Evolutionary conservation across 768 basidiomycete species (phyloP), one percentile per base, ranked within the genome.

Genomic region (Mycena polygramma): DNA sequence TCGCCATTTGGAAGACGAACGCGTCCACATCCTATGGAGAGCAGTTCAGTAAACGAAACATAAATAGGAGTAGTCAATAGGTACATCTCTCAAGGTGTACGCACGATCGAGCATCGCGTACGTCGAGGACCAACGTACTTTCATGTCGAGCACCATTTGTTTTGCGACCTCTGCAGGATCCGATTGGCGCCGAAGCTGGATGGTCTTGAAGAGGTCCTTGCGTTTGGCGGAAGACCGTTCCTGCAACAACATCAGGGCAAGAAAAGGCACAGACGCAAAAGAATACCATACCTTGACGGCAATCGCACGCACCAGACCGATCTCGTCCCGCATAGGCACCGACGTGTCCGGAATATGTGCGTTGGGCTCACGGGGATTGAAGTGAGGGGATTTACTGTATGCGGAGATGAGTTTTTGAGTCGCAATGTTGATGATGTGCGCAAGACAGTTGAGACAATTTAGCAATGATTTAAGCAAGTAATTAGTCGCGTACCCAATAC

Each of bases 71-170:
- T n/a, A n/a, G n/a, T n/a, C n/a, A n/a, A n/a, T 30, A 30, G 30
- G 30, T 30, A 30, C 78, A 39, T 67, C 52, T 58, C 72, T 74
- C 51, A 76, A 57, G 46, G 55, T 24, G 26, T 74, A 63, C 4
- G 77, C 76, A 15, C 70, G 68, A 63, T 74, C 64, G 6, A 78
- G 60, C 78, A 79, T 79, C 15, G 72, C 57, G 55, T 74, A 73
- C n/a, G 78, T 77, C 24, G 78, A 79, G 10, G 72, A 74, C 78
- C 78, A 79, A 22, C 75, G 71, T 8, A 78, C 75, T 20, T 57
- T 61, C 77, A 79, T 77, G 51, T 79, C 74, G 19, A 76, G 70
- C 13, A 78, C 49, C 24, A 77, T 70, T 45, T 75, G 69, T 26
- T 63, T 49, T 4, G 52, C 62, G 22, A 45, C 41, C 30, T n/a